Conservation (phyloP, 2,329 filamentous ascomycete genomes). For the Amylocarpus encephaloides region DNA sequence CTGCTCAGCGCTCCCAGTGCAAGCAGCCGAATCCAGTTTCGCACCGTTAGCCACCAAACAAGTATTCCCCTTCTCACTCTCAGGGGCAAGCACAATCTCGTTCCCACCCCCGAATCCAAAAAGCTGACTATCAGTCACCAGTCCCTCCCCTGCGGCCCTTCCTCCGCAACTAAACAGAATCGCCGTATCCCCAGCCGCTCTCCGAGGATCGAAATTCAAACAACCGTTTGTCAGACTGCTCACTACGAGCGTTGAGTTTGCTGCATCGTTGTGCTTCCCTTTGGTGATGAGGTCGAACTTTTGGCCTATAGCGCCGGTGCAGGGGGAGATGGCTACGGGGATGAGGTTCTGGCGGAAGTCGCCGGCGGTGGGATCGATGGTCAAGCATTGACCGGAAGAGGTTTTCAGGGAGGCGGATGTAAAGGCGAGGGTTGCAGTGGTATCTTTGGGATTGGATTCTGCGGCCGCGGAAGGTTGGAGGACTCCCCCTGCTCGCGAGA, state of each 20-base stretch:
- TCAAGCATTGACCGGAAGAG: conserved; percentile 37
- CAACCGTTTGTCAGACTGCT: conserved; percentile 52
- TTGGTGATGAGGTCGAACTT: conserved; percentile 40
- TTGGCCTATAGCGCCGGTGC: conserved; percentile 35
- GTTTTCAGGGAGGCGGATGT: conserved; percentile 37
- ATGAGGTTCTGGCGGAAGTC: conserved; percentile 41
- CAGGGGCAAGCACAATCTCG: conserved; percentile 40
- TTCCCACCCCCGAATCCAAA: conserved; percentile 40
- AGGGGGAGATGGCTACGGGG: conserved; percentile 36
- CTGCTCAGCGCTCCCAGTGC: conserved; percentile 15
- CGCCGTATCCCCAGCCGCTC: conserved; percentile 45
- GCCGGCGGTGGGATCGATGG: conserved; percentile 39
- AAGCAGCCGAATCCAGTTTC: conserved; percentile 22
- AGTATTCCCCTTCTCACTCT: conserved; percentile 37
- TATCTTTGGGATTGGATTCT: conserved; percentile 37
- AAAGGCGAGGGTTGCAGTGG: conserved; percentile 37
- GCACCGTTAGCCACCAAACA: conserved; percentile 36
- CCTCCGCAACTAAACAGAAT: conserved; percentile 53
- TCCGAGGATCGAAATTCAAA: conserved; percentile 50
- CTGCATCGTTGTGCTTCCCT: conserved; percentile 45
- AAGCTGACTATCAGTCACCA: conserved; percentile 39
- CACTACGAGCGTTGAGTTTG: conserved; percentile 43
- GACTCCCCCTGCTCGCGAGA: conserved; percentile 44
- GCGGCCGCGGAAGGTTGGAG: conserved; percentile 45
- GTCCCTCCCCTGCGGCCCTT: conserved; percentile 45